A percentile compares a stretch with the other conserved stretches of the same genome.
phyloP scores from a whole-genome alignment of 2,329 filamentous ascomycete species.

The Botryotinia calthae region DNA sequence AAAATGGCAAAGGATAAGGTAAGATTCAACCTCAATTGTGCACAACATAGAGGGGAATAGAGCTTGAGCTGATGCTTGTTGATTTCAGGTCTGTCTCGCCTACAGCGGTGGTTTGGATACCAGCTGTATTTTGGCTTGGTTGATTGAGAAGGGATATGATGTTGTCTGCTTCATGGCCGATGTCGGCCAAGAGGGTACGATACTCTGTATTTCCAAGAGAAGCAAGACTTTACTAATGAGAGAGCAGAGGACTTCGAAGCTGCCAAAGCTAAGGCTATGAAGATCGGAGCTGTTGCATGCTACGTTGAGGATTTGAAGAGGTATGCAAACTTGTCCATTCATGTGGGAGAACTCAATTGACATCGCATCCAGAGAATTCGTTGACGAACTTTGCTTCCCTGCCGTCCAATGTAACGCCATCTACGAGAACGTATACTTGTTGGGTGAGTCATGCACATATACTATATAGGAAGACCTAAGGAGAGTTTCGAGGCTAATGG shows the following conservation, averaged over 20 bases:
- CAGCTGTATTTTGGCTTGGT: constrained; percentile 46
- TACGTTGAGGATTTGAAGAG: constrained; percentile 59
- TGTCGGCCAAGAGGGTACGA: constrained; percentile 61
- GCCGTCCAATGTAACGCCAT: constrained; percentile 73
- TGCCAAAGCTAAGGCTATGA: constrained; percentile 67
- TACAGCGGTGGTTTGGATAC: constrained; percentile 48
- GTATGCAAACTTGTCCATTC: not conserved
- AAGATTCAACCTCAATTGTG: constrained; percentile 5
- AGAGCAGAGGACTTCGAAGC: constrained; percentile 65
- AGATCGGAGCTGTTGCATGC: constrained; percentile 41
- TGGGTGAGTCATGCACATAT: constrained; percentile 44
- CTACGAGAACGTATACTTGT: constrained; percentile 65
- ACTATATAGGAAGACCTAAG: not conserved
- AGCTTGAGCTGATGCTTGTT: constrained; percentile 24
- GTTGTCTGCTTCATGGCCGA: constrained; percentile 58
- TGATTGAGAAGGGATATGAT: constrained; percentile 51
- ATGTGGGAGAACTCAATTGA: not conserved
- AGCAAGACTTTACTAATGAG: constrained; percentile 13
- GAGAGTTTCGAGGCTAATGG: not conserved
- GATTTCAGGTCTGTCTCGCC: constrained; percentile 42
- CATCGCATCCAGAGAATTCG: constrained; percentile 56
- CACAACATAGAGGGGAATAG: constrained; percentile 4
- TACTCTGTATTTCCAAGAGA: constrained; percentile 24
- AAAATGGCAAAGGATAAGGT: constrained; percentile 36
- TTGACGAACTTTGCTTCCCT: constrained; percentile 72